Percentiles rank a stretch among this genome's conserved stretches.
These are phyloP conservation scores for Fraxinus cuspidata DNA, from an alignment of 257 asterid genomes.

Conservation along the genomic window DNA sequence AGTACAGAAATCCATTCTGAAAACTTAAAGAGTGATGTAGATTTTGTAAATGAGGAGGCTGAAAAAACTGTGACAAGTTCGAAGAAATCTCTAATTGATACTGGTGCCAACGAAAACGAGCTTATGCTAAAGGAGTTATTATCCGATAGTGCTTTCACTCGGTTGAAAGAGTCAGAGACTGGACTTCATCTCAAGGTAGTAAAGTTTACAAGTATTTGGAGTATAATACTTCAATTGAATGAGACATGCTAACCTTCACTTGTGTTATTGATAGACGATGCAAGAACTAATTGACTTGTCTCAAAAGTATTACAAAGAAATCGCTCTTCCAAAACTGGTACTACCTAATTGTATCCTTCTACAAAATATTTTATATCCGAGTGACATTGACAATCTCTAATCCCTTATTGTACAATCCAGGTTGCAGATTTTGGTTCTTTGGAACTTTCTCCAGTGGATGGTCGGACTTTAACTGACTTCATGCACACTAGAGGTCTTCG, in stretches of 20 bases:
- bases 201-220: constrained; percentile 6
- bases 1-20: constrained; percentile 45
- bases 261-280: constrained; percentile 60
- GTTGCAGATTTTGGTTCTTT: constrained; percentile 99
- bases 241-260: constrained; percentile 33
- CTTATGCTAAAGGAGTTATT: constrained; percentile 55
- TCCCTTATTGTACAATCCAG: constrained; percentile 47
- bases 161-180: constrained; percentile 83
- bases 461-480: constrained; percentile 94
- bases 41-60: constrained; percentile 47
- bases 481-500: constrained; percentile 99
- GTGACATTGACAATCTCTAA: constrained; percentile 25
- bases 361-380: constrained; percentile 6
- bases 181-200: constrained; percentile 90
- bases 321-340: constrained; percentile 97
- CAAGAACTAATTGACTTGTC: constrained; percentile 74
- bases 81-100: constrained; percentile 51
- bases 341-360: constrained; percentile 13
- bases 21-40: constrained; percentile 37
- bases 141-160: constrained; percentile 73
- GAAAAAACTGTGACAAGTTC: constrained; percentile 41
- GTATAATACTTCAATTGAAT: constrained; percentile 19
- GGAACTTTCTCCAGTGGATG: constrained; percentile 98
- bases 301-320: constrained; percentile 73
- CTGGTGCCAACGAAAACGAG: constrained; percentile 59